phyloP scores from a whole-genome alignment of 306 rosid species.

The Pterocarpus santalinus region DNA sequence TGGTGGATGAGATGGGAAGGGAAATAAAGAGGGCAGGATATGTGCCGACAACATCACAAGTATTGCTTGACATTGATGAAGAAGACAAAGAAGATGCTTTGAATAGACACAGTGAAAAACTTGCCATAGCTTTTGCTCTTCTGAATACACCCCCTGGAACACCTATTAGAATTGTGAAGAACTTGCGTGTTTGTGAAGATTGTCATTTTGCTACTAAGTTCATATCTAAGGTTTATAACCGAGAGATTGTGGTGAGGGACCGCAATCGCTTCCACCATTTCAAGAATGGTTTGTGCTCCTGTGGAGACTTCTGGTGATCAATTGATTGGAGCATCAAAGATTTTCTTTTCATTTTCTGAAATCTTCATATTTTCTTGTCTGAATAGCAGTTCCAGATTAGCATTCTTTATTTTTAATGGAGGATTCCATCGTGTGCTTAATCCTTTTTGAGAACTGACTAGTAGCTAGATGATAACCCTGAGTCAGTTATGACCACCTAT shows the following conservation, averaged over 20 bases:
- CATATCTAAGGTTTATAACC: conserved; percentile 77
- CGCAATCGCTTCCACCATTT: conserved; percentile 90
- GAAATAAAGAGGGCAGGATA: conserved; percentile 85
- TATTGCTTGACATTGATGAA: conserved; percentile 85
- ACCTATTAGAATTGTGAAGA: conserved; percentile 86
- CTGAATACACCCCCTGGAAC: conserved; percentile 74
- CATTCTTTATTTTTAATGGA: not conserved
- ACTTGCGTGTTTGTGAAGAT: conserved; percentile 87
- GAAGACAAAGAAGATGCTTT: conserved; percentile 89
- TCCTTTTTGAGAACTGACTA: conserved; percentile 1
- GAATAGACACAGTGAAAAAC: conserved; percentile 85
- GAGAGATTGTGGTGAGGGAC: conserved; percentile 87
- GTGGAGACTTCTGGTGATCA: conserved; percentile 86
- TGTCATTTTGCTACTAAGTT: conserved; percentile 91
- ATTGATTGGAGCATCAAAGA: not conserved
- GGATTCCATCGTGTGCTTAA: not conserved
- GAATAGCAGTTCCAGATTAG: not conserved
- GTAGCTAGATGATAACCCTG: not conserved
- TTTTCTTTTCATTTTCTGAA: conserved; percentile 3
- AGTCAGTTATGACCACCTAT: not conserved
- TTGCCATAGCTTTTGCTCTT: conserved; percentile 92
- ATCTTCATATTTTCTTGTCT: not conserved
- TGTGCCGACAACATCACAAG: conserved; percentile 81
- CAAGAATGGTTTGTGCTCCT: conserved; percentile 78
- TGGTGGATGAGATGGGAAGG: conserved; percentile 89